Conservation (phyloP, 768 basidiomycete species). For the Infundibulicybe gibba region DNA sequence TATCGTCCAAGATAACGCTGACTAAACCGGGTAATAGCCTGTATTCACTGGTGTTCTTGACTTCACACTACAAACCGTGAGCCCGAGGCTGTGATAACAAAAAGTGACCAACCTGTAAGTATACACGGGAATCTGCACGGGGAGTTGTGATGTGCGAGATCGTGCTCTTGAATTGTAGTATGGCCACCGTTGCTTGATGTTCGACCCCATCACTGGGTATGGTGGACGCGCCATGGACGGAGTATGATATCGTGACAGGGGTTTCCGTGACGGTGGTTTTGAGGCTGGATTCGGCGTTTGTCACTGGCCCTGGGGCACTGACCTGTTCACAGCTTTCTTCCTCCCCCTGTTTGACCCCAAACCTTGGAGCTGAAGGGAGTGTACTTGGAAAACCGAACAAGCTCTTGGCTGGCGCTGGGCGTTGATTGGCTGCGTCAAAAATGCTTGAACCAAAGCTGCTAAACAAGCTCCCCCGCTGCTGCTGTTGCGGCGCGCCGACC, state of each 20-base stretch:
- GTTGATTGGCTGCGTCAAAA: too few relatives aligned
- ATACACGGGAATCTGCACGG: too few relatives aligned
- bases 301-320: conserved; percentile 13
- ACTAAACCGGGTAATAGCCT: too few relatives aligned
- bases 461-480: not conserved
- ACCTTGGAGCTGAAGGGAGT: not conserved
- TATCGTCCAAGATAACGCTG: conserved; percentile 53
- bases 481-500: too few relatives aligned
- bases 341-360: conserved; percentile 2
- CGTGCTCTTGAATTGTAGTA: conserved; percentile 41
- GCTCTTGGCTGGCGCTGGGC: not conserved
- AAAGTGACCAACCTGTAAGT: too few relatives aligned
- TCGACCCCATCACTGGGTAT: too few relatives aligned
- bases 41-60: too few relatives aligned
- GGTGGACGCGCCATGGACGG: too few relatives aligned
- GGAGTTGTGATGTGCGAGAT: too few relatives aligned
- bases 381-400: not conserved
- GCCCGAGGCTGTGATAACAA: not conserved
- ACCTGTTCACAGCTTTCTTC: conserved; percentile 28
- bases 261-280: conserved; percentile 47
- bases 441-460: too few relatives aligned
- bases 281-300: conserved; percentile 27
- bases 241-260: conserved; percentile 42
- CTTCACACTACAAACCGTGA: conserved; percentile 39
- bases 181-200: conserved; percentile 52